Evolutionary conservation across 2,329 filamentous ascomycete species (phyloP).

Genomic region (Dothistroma pini): DNA sequence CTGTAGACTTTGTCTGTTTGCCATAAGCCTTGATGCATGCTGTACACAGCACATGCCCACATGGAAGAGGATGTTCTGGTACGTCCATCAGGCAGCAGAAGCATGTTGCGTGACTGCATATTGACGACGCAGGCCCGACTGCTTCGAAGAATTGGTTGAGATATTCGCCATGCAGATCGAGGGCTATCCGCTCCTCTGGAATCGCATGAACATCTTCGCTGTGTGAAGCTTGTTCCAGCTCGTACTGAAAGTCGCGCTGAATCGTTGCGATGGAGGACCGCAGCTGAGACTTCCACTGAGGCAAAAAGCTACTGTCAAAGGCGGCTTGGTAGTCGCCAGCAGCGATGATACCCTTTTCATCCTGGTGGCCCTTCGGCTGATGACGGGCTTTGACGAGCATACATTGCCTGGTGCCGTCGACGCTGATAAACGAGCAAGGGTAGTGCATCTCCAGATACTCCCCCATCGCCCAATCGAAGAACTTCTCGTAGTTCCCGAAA

Average conservation of each 20-base stretch:
- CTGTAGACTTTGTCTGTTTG: conserved; percentile 28
- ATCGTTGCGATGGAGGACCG: conserved; percentile 31
- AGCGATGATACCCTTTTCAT: conserved; percentile 43
- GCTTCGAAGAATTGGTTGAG: conserved; percentile 39
- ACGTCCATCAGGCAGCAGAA: conserved; percentile 46
- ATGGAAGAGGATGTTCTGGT: conserved; percentile 44
- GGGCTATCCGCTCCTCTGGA: conserved; percentile 32
- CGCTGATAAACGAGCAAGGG: conserved; percentile 43
- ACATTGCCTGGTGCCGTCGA: conserved; percentile 32
- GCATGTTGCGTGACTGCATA: conserved; percentile 39
- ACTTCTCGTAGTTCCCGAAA: conserved; percentile 42
- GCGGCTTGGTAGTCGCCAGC: conserved; percentile 41
- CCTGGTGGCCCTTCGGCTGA: conserved; percentile 41
- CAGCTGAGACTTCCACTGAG: conserved; percentile 29
- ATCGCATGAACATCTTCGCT: conserved; percentile 27
- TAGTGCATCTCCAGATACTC: conserved; percentile 46
- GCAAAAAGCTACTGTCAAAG: conserved; percentile 35
- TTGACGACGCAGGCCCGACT: conserved; percentile 37
- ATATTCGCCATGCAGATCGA: conserved; percentile 32
- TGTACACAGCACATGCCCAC: conserved; percentile 47
- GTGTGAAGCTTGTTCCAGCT: conserved; percentile 29
- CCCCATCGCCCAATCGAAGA: conserved; percentile 43
- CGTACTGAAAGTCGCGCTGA: conserved; percentile 32
- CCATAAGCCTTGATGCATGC: conserved; percentile 39
- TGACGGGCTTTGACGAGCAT: conserved; percentile 34